Evolutionary conservation across 352 stramenopile genomes (phyloP).

Genomic region (Pythium rishiriense): DNA sequence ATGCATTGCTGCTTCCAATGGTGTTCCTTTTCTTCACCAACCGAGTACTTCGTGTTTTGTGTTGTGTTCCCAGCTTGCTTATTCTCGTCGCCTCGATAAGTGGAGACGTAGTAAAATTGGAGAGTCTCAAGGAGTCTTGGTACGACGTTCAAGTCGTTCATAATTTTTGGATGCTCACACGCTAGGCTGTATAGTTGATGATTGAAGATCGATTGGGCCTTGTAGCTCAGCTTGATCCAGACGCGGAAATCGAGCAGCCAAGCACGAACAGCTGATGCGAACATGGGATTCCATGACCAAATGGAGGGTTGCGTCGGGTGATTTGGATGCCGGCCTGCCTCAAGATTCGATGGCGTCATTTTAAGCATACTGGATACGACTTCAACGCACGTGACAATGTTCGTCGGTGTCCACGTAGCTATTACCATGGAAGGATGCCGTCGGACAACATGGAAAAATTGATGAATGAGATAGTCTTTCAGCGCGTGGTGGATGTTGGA

Average conservation of each 20-base stretch:
- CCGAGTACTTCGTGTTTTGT: conserved; percentile 40
- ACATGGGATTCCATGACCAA: conserved; percentile 75
- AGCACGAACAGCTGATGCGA: conserved; percentile 62
- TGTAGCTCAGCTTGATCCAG: conserved; percentile 63
- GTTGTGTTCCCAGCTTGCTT: conserved; percentile 16
- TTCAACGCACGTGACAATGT: conserved; percentile 67
- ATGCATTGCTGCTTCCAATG: conserved; percentile 81
- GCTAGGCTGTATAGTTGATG: conserved; percentile 77
- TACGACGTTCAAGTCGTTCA: conserved; percentile 68
- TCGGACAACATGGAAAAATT: conserved; percentile 59
- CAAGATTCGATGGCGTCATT: conserved; percentile 38
- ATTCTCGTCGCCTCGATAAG: background rate
- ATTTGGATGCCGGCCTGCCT: conserved; percentile 27
- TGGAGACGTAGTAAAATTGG: conserved; percentile 45
- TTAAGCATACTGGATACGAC: conserved; percentile 54
- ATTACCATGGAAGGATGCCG: conserved; percentile 40
- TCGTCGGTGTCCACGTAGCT: conserved; percentile 62
- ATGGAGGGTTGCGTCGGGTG: conserved; percentile 66
- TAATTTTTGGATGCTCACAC: conserved; percentile 60
- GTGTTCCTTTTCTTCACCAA: conserved; percentile 43
- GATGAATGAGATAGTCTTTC: conserved; percentile 64
- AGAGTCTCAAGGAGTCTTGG: conserved; percentile 69
- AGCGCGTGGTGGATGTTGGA: conserved; percentile 27
- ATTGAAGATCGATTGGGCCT: conserved; percentile 81
- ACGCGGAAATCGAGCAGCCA: conserved; percentile 71